These are phyloP conservation scores for Aspergillus pseudoglaucus DNA, from an alignment of 2,329 filamentous ascomycete genomes.

Conservation along the genomic window DNA sequence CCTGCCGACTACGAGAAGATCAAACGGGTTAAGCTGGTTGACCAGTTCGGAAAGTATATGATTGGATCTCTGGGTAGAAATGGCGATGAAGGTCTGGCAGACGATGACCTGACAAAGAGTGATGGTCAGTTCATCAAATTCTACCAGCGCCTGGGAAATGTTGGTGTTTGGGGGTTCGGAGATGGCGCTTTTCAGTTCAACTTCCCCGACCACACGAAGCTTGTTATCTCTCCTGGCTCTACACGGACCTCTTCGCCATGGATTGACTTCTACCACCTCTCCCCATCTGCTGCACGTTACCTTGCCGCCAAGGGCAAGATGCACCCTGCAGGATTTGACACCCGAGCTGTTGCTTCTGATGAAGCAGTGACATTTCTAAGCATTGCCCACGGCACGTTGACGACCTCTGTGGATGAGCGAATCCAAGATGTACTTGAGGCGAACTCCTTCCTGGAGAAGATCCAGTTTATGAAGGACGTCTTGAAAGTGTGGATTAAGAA, in stretches of 20 bases:
- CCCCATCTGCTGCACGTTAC: slow-evolving; percentile 39
- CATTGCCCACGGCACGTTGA: slow-evolving; percentile 30
- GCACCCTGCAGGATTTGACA: slow-evolving; percentile 39
- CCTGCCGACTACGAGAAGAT: slow-evolving; percentile 41
- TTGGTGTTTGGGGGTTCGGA: slow-evolving; percentile 48
- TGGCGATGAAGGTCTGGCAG: slow-evolving; percentile 28
- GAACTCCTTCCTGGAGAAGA: slow-evolving; percentile 40
- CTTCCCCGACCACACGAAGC: slow-evolving; percentile 48
- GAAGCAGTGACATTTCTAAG: slow-evolving; percentile 35
- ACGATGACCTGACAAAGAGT: slow-evolving; percentile 20
- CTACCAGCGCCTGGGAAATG: slow-evolving; percentile 46
- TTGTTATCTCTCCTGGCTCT: slow-evolving; percentile 39
- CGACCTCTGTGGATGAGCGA: slow-evolving; percentile 29
- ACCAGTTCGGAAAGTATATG: slow-evolving; percentile 49
- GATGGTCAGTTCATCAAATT: slow-evolving; percentile 42
- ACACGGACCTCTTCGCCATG: slow-evolving; percentile 34
- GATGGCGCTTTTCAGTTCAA: slow-evolving; percentile 48
- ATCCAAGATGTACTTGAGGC: slow-evolving; percentile 39
- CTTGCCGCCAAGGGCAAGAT: slow-evolving; percentile 36
- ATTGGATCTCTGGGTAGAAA: slow-evolving; percentile 41
- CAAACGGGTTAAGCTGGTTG: slow-evolving; percentile 42
- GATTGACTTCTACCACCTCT: slow-evolving; percentile 46
- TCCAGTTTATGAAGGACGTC: slow-evolving; percentile 35
- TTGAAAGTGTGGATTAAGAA: slow-evolving; percentile 35
- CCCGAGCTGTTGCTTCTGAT: slow-evolving; percentile 36